These are phyloP conservation scores for Ceraceosorus bombacis DNA, from an alignment of 1,284 basidiomycete genomes.

Conservation along the genomic window DNA sequence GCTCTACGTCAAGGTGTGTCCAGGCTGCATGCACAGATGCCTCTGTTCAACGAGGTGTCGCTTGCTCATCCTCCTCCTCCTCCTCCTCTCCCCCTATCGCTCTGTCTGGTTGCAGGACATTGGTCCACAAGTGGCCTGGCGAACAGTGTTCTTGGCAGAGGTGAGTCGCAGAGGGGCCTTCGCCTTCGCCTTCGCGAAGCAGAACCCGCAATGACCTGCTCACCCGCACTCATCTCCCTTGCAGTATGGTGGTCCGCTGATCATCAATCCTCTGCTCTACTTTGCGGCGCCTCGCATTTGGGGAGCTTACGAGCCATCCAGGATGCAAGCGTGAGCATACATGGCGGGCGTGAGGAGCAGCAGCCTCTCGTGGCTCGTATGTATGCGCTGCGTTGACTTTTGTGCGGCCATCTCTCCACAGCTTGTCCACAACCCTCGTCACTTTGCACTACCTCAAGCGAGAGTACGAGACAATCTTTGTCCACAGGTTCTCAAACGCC, in stretches of 20 bases:
- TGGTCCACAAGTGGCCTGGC: slow-evolving; percentile 45
- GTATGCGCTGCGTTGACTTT: neutral
- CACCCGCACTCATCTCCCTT: neutral
- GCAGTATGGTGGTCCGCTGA: slow-evolving; percentile 62
- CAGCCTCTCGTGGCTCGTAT: slow-evolving; percentile 1
- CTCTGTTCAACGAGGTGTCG: too few species aligned
- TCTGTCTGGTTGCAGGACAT: slow-evolving; percentile 21
- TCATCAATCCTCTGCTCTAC: slow-evolving; percentile 85
- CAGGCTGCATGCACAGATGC: neutral
- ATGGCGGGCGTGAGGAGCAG: neutral
- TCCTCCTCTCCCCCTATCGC: neutral
- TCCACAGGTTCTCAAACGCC: slow-evolving; percentile 75
- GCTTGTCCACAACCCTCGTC: slow-evolving; percentile 55
- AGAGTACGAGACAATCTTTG: slow-evolving; percentile 83
- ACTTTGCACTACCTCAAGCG: slow-evolving; percentile 85
- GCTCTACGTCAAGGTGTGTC: slow-evolving; percentile 31
- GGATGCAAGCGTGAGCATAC: slow-evolving; percentile 62
- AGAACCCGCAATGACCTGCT: neutral
- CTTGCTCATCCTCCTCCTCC: too few species aligned
- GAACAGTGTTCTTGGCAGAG: slow-evolving; percentile 46
- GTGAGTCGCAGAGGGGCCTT: neutral
- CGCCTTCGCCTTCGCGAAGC: neutral
- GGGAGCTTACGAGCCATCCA: slow-evolving; percentile 62
- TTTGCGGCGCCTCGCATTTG: slow-evolving; percentile 64
- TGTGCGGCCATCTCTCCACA: neutral